Evolutionary conservation across 2,329 filamentous ascomycete species (phyloP).

Genomic region (Waltergamsia citrina): DNA sequence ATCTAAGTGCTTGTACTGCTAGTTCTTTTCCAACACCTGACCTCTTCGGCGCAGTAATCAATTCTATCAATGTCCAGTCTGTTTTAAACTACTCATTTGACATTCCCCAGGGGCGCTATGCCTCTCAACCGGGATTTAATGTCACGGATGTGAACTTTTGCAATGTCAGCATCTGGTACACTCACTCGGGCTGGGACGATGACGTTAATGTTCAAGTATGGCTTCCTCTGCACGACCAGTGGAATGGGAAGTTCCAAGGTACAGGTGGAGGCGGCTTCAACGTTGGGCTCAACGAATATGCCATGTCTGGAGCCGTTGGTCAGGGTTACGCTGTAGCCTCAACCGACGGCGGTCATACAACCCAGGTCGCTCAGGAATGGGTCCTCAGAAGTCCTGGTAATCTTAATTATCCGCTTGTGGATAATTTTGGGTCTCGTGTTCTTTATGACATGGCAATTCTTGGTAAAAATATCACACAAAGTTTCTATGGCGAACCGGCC

Average conservation of each 20-base stretch:
- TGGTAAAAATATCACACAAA: conserved; percentile 29
- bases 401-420: conserved; percentile 11
- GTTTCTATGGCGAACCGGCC: conserved; percentile 27
- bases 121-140: background rate
- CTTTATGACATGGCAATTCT: conserved; percentile 20
- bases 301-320: conserved; percentile 7
- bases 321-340: conserved; percentile 10
- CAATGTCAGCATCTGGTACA: conserved; percentile 9
- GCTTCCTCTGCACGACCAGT: conserved; percentile 11
- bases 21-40: too few relatives aligned
- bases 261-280: conserved; percentile 19
- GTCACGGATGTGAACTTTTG: conserved; percentile 6
- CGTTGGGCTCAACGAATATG: conserved; percentile 8
- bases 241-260: conserved; percentile 19
- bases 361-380: conserved; percentile 1
- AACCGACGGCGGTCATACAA: conserved; percentile 7
- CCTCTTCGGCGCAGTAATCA: too few relatives aligned
- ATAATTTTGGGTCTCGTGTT: conserved; percentile 13
- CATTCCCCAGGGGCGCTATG: too few relatives aligned
- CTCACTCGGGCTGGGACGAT: conserved; percentile 4
- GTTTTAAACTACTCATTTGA: too few relatives aligned
- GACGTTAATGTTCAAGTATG: conserved; percentile 8
- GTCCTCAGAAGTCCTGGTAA: conserved; percentile 9
- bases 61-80: too few relatives aligned
- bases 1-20: too few relatives aligned